Base-by-base conservation (phyloP, 2,329 filamentous ascomycete species). In the Neurospora sp. region DNA sequence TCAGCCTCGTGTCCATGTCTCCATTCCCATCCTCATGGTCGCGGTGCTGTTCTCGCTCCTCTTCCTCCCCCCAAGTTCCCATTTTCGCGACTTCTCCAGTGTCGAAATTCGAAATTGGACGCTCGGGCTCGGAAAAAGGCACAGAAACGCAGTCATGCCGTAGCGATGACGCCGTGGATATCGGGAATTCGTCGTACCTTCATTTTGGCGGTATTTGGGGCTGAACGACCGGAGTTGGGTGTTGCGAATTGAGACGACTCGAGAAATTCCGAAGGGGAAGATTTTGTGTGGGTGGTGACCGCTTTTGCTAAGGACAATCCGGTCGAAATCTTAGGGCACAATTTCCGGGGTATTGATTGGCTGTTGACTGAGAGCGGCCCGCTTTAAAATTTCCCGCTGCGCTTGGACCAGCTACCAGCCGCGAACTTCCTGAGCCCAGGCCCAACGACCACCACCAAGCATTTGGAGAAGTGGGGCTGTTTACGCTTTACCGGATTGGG, bases 1-100 rank as follows among this genome's bases (percentile, higher is more conserved):
- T 83, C 74, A 84, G 81, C 77, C 71, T 74, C 42, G 67, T 73
- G 66, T 67, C 38, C 52, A 69, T 70, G 15, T 66, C 13, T 40
- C 13, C 13, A 67, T 28, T 42, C 46, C 52, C 33, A 40, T 39
- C 38, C 23, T 19, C 19, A 15, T 28, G 4, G 52, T 62, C 13
- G 52, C 52, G 4, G 28, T 62, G 13, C 3, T 36, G 28, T 62
- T 62, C 28, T 33, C 28, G 52, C 52, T 62, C 52, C 52, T 62
- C 52, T 36, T 36, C 13, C 28, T 62, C 52, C 11, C 11, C 2
- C 52, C 28, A 33, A 62, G 28, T 62, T 9, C 28, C 52, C 52
- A 62, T 62, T 62, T 62, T n/a, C 52, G 52, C 52, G 52, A 62
- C 52, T 28, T 62, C 52, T n/a, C 15, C 7, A 5, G 23, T 62